phyloP scores from a whole-genome alignment of 257 asterid genomes.

The Coffea eugenioides region DNA sequence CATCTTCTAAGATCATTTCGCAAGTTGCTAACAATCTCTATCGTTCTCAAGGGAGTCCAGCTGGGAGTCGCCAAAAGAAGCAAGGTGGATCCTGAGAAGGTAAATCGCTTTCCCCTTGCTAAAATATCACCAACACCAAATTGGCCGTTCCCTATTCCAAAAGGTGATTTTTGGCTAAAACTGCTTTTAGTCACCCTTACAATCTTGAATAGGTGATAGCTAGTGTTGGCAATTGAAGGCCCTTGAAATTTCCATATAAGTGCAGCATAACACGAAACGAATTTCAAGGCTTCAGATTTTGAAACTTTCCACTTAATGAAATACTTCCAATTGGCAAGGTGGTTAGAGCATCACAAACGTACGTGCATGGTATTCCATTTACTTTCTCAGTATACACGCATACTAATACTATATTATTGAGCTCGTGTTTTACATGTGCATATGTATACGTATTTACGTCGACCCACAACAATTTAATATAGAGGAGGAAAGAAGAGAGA shows the following conservation, averaged over 20 bases:
- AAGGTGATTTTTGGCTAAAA: constrained; percentile 9
- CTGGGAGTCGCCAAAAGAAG: not conserved
- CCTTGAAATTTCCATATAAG: not conserved
- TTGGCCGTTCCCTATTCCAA: not conserved
- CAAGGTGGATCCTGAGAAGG: not conserved
- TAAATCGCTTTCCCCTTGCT: constrained; percentile 3
- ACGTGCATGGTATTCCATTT: not conserved
- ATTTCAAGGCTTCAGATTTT: not conserved
- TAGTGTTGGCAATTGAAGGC: not conserved
- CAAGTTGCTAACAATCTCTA: not conserved
- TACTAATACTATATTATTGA: not conserved
- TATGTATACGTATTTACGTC: not conserved
- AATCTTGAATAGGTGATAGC: not conserved
- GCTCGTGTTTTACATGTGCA: constrained; percentile 21
- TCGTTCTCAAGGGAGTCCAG: not conserved
- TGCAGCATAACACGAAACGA: not conserved
- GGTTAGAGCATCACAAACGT: not conserved
- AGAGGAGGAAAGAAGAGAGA: not conserved
- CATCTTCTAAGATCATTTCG: not conserved
- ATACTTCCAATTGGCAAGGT: not conserved
- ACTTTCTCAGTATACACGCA: not conserved
- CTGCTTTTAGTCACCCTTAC: constrained; percentile 1
- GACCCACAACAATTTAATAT: not conserved
- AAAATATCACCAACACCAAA: not conserved
- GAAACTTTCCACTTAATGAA: not conserved